Evolutionary conservation across 2,329 filamentous ascomycete species (phyloP).

Genomic region (Cercospora sojina): DNA sequence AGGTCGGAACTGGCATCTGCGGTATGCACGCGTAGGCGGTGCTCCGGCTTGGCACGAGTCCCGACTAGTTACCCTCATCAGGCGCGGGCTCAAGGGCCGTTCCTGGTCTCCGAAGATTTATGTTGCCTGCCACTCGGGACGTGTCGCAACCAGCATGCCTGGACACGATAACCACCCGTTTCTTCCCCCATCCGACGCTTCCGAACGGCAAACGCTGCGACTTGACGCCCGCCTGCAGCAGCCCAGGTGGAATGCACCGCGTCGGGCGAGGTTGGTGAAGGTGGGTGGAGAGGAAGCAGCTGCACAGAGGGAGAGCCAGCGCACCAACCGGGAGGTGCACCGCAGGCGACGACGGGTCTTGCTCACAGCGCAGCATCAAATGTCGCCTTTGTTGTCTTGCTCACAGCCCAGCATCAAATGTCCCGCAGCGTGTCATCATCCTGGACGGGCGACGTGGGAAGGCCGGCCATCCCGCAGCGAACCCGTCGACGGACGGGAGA

Average conservation of each 20-base stretch:
- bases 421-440: conserved; percentile 1
- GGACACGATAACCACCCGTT: not conserved
- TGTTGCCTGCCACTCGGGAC: not conserved
- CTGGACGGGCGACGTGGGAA: not conserved
- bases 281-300: not conserved
- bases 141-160: not conserved
- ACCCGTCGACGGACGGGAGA: not conserved
- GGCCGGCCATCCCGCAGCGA: not conserved
- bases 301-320: not conserved
- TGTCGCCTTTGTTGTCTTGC: not conserved
- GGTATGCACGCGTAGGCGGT: not conserved
- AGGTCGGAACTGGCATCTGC: not conserved
- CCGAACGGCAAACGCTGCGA: not conserved
- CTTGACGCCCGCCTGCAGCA: not conserved
- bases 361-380: not conserved
- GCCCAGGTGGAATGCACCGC: not conserved
- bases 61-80: not conserved
- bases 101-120: not conserved
- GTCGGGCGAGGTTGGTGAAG: not conserved
- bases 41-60: not conserved
- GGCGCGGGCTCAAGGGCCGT: not conserved
- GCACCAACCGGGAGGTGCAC: not conserved
- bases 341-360: not conserved
- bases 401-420: not conserved
- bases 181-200: not conserved